Evolutionary conservation across 1,139 yeast species (phyloP).

Genomic region (Pichia sp.): DNA sequence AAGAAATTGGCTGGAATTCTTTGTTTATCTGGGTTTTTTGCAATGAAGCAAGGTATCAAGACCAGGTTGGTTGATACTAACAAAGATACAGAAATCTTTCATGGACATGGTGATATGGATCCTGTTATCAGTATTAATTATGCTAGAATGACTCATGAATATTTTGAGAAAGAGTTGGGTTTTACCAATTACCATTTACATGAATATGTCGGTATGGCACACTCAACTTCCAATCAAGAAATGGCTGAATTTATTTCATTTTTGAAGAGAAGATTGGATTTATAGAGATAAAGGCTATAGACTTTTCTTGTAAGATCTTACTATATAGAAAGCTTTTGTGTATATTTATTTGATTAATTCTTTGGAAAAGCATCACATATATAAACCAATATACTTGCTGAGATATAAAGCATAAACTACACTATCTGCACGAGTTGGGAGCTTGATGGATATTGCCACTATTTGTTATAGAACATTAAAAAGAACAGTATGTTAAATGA

Average conservation of each 20-base stretch:
- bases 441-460: too few relatives aligned
- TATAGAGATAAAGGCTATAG: not conserved
- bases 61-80: slow-evolving; percentile 31
- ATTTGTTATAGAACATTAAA: too few relatives aligned
- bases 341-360: too few relatives aligned
- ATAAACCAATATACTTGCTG: too few relatives aligned
- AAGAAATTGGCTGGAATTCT: slow-evolving; percentile 72
- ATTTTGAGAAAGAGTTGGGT: slow-evolving; percentile 38
- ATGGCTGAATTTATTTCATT: slow-evolving; percentile 51
- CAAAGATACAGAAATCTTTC: slow-evolving; percentile 66
- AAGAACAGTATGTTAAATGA: too few relatives aligned
- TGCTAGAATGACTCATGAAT: slow-evolving; percentile 43
- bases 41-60: slow-evolving; percentile 38
- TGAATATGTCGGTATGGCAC: slow-evolving; percentile 56
- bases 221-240: slow-evolving; percentile 62
- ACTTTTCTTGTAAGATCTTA: too few relatives aligned
- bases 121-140: slow-evolving; percentile 46
- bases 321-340: too few relatives aligned
- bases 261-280: slow-evolving; percentile 21
- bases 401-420: too few relatives aligned
- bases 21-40: slow-evolving; percentile 74
- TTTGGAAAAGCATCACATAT: too few relatives aligned
- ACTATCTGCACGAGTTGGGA: too few relatives aligned
- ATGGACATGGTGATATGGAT: slow-evolving; percentile 82
- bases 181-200: slow-evolving; percentile 48